Conservation (phyloP, 2,329 filamentous ascomycete species). For the Ophiostoma fasciatum region DNA sequence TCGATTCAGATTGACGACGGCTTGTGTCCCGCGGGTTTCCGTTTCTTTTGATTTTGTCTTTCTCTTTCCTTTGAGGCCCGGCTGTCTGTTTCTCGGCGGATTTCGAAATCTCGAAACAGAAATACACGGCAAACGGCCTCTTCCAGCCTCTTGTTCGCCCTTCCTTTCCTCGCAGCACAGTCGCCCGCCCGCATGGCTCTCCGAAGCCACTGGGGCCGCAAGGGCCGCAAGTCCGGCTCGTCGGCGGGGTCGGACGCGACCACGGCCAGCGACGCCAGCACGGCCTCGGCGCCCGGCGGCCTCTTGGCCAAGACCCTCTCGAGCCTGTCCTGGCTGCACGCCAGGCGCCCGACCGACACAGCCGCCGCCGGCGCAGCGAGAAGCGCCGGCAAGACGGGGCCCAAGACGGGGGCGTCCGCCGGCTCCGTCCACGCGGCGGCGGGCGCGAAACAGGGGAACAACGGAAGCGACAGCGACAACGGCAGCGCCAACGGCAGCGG, state of each 20-base stretch:
- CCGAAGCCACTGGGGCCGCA: constrained; percentile 10
- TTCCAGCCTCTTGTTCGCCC: not conserved
- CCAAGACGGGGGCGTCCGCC: too few relatives aligned
- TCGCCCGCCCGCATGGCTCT: constrained; percentile 10
- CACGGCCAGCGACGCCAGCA: constrained; percentile 1
- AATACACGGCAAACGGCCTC: not conserved
- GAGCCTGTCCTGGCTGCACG: constrained; percentile 7
- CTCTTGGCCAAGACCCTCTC: constrained; percentile 6
- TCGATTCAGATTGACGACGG: too few relatives aligned
- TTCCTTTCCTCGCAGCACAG: not conserved
- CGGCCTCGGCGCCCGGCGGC: not conserved
- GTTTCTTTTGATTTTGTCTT: too few relatives aligned
- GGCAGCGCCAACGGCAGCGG: not conserved
- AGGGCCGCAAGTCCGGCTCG: constrained; percentile 8
- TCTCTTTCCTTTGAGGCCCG: too few relatives aligned
- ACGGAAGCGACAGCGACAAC: too few relatives aligned
- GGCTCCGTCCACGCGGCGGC: too few relatives aligned
- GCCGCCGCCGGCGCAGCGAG: not conserved
- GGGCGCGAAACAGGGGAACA: too few relatives aligned
- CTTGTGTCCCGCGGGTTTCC: too few relatives aligned
- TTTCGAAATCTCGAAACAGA: not conserved
- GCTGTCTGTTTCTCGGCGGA: too few relatives aligned
- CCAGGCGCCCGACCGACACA: not conserved
- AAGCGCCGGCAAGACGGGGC: too few relatives aligned
- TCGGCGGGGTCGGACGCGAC: constrained; percentile 1